Evolutionary conservation across 2,329 filamentous ascomycete species (phyloP).

Genomic region (Aspergillus novoparasiticus): DNA sequence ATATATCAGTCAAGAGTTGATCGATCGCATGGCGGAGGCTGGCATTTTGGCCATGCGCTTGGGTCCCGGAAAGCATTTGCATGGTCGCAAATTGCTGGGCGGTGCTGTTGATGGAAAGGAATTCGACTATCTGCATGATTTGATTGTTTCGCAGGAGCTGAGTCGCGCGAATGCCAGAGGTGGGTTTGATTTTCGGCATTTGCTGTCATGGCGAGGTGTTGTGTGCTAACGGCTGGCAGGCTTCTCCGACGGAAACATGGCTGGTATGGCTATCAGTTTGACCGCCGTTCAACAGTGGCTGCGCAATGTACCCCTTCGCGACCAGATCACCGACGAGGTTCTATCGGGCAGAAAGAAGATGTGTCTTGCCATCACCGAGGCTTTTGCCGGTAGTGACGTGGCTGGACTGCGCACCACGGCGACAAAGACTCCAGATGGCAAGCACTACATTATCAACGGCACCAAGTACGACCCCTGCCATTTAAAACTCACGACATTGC

Average conservation of each 20-base stretch:
- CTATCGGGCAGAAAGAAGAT: slow-evolving; percentile 84
- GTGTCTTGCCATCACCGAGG: slow-evolving; percentile 84
- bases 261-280: slow-evolving; percentile 80
- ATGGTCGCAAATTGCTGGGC: slow-evolving; percentile 68
- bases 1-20: slow-evolving; percentile 69
- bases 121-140: slow-evolving; percentile 85
- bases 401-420: slow-evolving; percentile 78
- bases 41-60: slow-evolving; percentile 80
- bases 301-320: slow-evolving; percentile 66
- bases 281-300: slow-evolving; percentile 81
- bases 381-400: slow-evolving; percentile 83
- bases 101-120: slow-evolving; percentile 75
- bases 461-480: slow-evolving; percentile 33
- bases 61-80: slow-evolving; percentile 79
- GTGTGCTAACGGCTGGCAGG: slow-evolving; percentile 37
- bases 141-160: slow-evolving; percentile 75
- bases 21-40: slow-evolving; percentile 74
- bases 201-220: background rate
- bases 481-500: background rate
- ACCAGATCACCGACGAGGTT: slow-evolving; percentile 70
- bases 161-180: slow-evolving; percentile 69
- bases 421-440: slow-evolving; percentile 72
- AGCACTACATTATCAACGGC: slow-evolving; percentile 64
- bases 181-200: slow-evolving; percentile 9
- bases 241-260: slow-evolving; percentile 85